These are phyloP conservation scores for Jaltomata sinuosa DNA, from an alignment of 257 asterid genomes.

Conservation along the genomic window DNA sequence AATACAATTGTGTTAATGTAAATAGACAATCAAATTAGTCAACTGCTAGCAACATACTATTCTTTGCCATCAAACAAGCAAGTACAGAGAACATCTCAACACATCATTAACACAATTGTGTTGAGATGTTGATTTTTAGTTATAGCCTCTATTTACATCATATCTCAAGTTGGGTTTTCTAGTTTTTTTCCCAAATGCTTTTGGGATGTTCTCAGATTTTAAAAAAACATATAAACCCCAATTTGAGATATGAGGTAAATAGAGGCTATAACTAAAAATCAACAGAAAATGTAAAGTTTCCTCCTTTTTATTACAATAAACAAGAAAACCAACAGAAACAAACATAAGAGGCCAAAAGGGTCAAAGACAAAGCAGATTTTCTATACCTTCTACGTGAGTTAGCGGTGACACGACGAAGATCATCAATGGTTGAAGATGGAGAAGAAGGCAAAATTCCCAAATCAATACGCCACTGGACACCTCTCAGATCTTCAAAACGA, in stretches of 20 bases:
- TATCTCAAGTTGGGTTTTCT: neutral
- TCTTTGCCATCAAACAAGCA: neutral
- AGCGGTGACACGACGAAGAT: conserved; percentile 86
- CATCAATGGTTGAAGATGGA: conserved; percentile 52
- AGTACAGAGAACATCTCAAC: neutral
- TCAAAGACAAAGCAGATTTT: neutral
- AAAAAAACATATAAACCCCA: neutral
- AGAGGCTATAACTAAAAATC: neutral
- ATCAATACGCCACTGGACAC: conserved; percentile 88
- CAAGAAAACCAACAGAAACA: neutral
- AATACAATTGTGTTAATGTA: neutral
- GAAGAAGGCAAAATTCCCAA: conserved; percentile 88
- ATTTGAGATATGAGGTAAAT: neutral
- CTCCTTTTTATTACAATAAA: neutral
- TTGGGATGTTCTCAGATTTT: neutral
- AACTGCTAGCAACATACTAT: neutral
- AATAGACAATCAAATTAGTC: neutral
- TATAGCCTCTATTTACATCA: neutral
- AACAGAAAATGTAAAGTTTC: neutral
- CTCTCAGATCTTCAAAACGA: conserved; percentile 60
- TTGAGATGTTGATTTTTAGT: neutral
- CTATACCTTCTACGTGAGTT: conserved; percentile 82
- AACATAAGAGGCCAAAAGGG: neutral
- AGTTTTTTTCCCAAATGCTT: neutral
- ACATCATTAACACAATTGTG: neutral